Evolutionary conservation across 352 stramenopile genomes (phyloP).

Genomic region (Phytophthora uliginosa): DNA sequence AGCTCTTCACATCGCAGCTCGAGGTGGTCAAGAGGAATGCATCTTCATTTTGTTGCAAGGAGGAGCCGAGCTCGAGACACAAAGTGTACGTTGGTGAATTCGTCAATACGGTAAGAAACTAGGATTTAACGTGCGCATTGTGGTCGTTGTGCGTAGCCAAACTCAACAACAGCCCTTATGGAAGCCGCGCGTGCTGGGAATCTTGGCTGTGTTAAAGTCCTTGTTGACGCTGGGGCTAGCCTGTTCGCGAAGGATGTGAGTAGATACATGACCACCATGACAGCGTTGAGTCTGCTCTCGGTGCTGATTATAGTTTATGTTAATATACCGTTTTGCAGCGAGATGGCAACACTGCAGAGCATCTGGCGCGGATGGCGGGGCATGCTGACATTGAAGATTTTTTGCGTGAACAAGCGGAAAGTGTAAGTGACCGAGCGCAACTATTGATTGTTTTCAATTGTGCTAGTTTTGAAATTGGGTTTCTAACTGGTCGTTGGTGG

Average conservation of each 20-base stretch:
- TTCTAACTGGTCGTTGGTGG: constrained; percentile 3
- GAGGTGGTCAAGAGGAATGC: constrained; percentile 82
- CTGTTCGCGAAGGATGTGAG: constrained; percentile 83
- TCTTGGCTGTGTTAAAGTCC: constrained; percentile 75
- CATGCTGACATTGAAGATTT: constrained; percentile 83
- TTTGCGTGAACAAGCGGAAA: constrained; percentile 84
- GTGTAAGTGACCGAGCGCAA: constrained; percentile 47
- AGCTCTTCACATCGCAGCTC: constrained; percentile 82
- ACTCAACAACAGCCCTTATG: constrained; percentile 90
- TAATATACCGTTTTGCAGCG: constrained; percentile 41
- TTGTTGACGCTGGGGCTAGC: constrained; percentile 76
- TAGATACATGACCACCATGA: not conserved
- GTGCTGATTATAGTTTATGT: not conserved
- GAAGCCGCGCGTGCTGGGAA: constrained; percentile 87
- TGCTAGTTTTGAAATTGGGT: not conserved
- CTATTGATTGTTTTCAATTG: not conserved
- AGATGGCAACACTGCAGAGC: constrained; percentile 83
- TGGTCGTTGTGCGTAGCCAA: constrained; percentile 54
- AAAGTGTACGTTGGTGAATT: constrained; percentile 62
- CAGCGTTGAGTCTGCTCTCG: not conserved
- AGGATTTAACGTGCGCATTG: constrained; percentile 2
- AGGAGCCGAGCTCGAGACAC: constrained; percentile 77
- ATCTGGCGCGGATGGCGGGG: constrained; percentile 64
- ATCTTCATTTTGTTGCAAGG: constrained; percentile 75
- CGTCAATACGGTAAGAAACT: not conserved